Conservation (phyloP, 106 monocot genomes). For the Allium cepa region DNA sequence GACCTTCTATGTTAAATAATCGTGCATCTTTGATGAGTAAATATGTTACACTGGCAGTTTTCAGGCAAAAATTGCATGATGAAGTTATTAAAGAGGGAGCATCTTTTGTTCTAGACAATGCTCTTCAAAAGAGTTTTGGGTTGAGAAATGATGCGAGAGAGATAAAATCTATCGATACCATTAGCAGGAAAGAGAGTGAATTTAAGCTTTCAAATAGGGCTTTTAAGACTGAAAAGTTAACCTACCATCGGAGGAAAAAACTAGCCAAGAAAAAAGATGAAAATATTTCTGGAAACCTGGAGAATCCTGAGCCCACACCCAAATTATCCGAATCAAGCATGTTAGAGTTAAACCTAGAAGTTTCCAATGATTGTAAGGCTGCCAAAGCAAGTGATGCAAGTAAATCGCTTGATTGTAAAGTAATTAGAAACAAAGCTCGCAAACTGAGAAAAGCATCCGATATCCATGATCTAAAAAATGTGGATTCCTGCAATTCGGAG, state of each 20-base stretch:
- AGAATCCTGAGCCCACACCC: conserved; percentile 6
- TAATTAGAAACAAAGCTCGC: conserved; percentile 12
- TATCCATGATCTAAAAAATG: not conserved
- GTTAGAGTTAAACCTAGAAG: not conserved
- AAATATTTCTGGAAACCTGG: conserved; percentile 12
- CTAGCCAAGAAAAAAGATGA: conserved; percentile 19
- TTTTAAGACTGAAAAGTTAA: conserved; percentile 25
- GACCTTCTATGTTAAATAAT: conserved; percentile 21
- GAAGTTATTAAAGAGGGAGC: conserved; percentile 52
- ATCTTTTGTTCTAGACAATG: conserved; percentile 19
- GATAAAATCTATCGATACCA: conserved; percentile 12
- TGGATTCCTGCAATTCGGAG: conserved; percentile 1
- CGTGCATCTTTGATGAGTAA: conserved; percentile 21
- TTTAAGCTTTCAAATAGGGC: too few species aligned
- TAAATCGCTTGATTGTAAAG: conserved; percentile 11
- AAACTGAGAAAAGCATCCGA: conserved; percentile 20
- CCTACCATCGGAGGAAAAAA: conserved; percentile 71
- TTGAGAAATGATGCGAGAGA: conserved; percentile 18
- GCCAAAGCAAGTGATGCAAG: conserved; percentile 1
- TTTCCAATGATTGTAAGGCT: not conserved
- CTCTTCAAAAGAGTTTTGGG: conserved; percentile 19
- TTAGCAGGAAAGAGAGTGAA: not conserved
- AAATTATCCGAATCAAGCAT: conserved; percentile 1
- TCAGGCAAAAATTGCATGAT: conserved; percentile 65
- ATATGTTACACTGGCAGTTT: conserved; percentile 62